Base-by-base conservation (phyloP, 1,284 basidiomycete species). In the Irpex rosettiformis region DNA sequence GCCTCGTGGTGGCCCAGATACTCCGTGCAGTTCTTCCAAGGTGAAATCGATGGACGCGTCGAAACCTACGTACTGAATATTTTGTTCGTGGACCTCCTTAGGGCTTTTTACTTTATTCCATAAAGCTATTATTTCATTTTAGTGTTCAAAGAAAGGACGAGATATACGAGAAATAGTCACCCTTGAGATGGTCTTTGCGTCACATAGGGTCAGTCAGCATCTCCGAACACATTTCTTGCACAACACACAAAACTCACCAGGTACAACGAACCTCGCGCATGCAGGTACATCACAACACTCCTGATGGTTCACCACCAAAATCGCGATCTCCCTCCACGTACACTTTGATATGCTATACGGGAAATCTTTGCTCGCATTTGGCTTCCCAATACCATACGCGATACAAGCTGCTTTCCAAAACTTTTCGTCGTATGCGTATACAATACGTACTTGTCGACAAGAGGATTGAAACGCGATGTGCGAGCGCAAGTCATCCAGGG, bases 271-370 rank as follows among this genome's bases (percentile, higher is more conserved):
- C 37, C 11, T 11, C 11, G 16, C 21, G n/a, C 54, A 55, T 40
- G 25, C 28, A 4, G 37, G 11, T 11, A 55, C 18, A 4, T 16
- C 40, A 22, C 54, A 55, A 11, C 30, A 22, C 18, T 55, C 25
- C 6, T 21, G 22, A 42, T 55, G 54, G 40, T 55, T 55, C 24
- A 42, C 25, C 30, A 25, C 37, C 30, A 55, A n/a, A 27, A 55
- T 47, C 37, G 54, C 54, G 7, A 55, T 4, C 21, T 55, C 54
- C 11, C 54, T 37, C 40, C 54, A 55, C 22, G n/a, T 47, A 21
- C n/a, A 18, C 43, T 47, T 55, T 22, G 40, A 22, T 11, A 16
- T 7, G 8, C 11, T 43, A 28, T 43, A 55, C 24, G 54, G 54
- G n/a, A 45, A 55, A 21, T 47, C 54, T n/a, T n/a, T 18, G 22